A percentile compares a stretch with the other conserved stretches of the same genome.
Conservation (phyloP, 805 yeast genomes). For the Metschnikowia vanudenii region DNA sequence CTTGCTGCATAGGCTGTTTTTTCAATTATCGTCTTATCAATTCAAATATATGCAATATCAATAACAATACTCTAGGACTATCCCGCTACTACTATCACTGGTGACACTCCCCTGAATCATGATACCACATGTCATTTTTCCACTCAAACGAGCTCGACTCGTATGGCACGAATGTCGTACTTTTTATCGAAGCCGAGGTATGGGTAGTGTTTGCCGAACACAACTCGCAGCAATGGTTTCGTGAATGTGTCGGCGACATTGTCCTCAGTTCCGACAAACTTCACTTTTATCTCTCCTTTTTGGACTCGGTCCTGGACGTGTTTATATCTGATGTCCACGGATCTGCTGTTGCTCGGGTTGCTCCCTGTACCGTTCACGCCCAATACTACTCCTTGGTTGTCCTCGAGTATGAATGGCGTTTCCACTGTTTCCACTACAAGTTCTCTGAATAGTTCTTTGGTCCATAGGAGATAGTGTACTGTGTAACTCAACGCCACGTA, state of each 20-base stretch:
- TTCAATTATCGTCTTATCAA: too few relatives aligned
- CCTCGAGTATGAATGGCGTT: slow-evolving; percentile 4
- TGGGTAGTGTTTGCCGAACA: slow-evolving; percentile 2
- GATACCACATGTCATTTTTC: too few relatives aligned
- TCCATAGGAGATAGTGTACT: neutral
- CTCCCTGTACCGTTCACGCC: slow-evolving; percentile 8
- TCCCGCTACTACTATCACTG: too few relatives aligned
- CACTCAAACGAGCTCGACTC: too few relatives aligned
- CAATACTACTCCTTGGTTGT: slow-evolving; percentile 8
- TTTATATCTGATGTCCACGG: slow-evolving; percentile 2
- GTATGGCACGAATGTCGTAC: neutral
- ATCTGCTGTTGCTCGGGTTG: slow-evolving; percentile 2
- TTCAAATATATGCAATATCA: too few relatives aligned
- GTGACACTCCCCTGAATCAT: too few relatives aligned
- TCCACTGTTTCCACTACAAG: slow-evolving; percentile 1
- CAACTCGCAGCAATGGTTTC: neutral
- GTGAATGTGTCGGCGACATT: slow-evolving; percentile 6
- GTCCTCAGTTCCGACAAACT: neutral
- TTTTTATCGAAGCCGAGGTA: neutral
- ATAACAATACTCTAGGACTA: too few relatives aligned
- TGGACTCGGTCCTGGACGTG: slow-evolving; percentile 2
- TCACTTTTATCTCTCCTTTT: neutral
- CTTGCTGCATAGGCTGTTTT: too few relatives aligned
- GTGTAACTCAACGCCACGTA: slow-evolving; percentile 4
- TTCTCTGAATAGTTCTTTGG: neutral